These are phyloP conservation scores for Capronia epimyces DNA, from an alignment of 2,329 filamentous ascomycete species.

Conservation along the genomic window DNA sequence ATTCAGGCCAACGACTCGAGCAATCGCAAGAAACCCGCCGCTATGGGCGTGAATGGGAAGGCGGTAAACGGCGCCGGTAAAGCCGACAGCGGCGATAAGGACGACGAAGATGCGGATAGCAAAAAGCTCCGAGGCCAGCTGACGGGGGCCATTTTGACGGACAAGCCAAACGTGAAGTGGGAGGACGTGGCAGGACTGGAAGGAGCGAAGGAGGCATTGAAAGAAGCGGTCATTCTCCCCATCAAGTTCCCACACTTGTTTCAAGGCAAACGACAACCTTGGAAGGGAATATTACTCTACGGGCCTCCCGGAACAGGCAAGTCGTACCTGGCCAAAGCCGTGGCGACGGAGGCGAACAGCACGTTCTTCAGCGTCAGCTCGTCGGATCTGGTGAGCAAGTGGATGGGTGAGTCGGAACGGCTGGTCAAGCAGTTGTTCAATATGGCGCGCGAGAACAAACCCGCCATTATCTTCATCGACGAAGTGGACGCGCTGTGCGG, in stretches of 20 bases:
- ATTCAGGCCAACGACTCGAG: constrained; percentile 65
- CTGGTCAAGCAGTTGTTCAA: constrained; percentile 95
- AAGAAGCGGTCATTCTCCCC: constrained; percentile 93
- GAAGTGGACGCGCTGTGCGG: constrained; percentile 96
- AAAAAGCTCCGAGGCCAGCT: constrained; percentile 93
- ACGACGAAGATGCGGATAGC: constrained; percentile 76
- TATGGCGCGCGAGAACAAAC: constrained; percentile 97
- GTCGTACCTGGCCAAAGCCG: constrained; percentile 93
- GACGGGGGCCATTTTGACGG: constrained; percentile 84
- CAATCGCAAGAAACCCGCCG: constrained; percentile 48
- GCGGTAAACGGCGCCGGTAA: constrained; percentile 49
- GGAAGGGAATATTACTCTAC: constrained; percentile 96
- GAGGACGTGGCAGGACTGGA: constrained; percentile 96
- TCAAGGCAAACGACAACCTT: constrained; percentile 90
- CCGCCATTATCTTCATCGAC: constrained; percentile 97
- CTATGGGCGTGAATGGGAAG: constrained; percentile 49
- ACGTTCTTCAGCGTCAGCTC: constrained; percentile 98
- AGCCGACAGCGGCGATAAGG: constrained; percentile 56
- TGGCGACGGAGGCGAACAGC: constrained; percentile 96
- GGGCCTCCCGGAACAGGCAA: constrained; percentile 96
- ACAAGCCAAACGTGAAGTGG: constrained; percentile 95
- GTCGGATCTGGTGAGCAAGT: constrained; percentile 95
- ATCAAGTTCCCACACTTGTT: constrained; percentile 98
- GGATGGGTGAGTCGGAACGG: constrained; percentile 99
- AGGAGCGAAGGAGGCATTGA: constrained; percentile 88